These are phyloP conservation scores for Pseudocohnilembus persalinus DNA, from an alignment of 169 alveolate genomes.

Conservation along the genomic window DNA sequence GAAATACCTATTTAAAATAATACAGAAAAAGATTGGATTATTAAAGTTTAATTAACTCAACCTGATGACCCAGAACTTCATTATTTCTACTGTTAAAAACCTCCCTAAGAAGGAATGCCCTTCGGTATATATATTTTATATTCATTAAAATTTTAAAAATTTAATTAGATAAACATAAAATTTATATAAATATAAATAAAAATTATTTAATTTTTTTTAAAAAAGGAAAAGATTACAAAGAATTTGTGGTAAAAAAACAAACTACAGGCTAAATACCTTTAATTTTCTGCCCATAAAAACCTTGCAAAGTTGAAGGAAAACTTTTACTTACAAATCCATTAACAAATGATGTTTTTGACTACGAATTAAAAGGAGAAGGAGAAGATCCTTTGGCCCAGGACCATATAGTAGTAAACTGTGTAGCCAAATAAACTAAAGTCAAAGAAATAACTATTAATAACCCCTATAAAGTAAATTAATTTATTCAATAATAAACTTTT, in stretches of 20 bases:
- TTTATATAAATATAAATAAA: slow-evolving; percentile 28
- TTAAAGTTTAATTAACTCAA: slow-evolving; percentile 68
- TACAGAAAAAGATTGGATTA: slow-evolving; percentile 87
- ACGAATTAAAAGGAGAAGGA: slow-evolving; percentile 86
- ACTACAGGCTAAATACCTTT: slow-evolving; percentile 76
- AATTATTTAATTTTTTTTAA: slow-evolving; percentile 28
- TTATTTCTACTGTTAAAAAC: background rate
- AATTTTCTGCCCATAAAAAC: slow-evolving; percentile 86
- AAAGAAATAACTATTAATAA: slow-evolving; percentile 72
- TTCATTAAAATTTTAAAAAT: no score
- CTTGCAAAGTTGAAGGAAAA: slow-evolving; percentile 73
- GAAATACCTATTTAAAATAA: slow-evolving; percentile 91
- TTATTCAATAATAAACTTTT: no score
- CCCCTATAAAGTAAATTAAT: slow-evolving; percentile 6
- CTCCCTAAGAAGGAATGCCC: background rate
- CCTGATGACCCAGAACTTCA: background rate
- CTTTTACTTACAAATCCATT: slow-evolving; percentile 76
- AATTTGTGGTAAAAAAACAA: slow-evolving; percentile 67
- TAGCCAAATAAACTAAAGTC: slow-evolving; percentile 84
- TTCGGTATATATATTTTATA: no score
- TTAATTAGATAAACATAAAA: slow-evolving; percentile 51
- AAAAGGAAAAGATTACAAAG: slow-evolving; percentile 14
- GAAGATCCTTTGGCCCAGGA: slow-evolving; percentile 93
- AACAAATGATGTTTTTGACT: slow-evolving; percentile 88
- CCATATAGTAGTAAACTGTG: slow-evolving; percentile 83